Evolutionary conservation across 768 basidiomycete genomes (phyloP).

Genomic region (Phlegmacium glaucopus): DNA sequence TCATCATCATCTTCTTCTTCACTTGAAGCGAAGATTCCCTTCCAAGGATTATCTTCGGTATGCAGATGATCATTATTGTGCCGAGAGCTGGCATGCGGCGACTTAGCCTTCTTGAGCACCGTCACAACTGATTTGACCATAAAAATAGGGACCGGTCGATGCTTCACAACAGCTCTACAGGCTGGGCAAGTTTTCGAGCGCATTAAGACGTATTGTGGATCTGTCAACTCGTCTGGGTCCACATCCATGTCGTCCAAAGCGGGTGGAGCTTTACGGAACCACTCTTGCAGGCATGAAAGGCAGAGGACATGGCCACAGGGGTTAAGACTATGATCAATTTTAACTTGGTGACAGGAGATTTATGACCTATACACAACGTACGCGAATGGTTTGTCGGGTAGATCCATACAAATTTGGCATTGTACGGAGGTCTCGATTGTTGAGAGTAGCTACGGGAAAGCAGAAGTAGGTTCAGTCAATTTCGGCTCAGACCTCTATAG

Average conservation of each 20-base stretch:
- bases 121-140: constrained; percentile 58
- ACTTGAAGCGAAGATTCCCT: constrained; percentile 56
- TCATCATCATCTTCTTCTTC: constrained; percentile 35
- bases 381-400: constrained; percentile 63
- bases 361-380: constrained; percentile 31
- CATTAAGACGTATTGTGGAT: constrained; percentile 45
- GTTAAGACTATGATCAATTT: constrained; percentile 44
- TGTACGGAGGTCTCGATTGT: constrained; percentile 57
- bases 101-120: constrained; percentile 45
- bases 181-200: constrained; percentile 72
- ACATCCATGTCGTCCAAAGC: constrained; percentile 36
- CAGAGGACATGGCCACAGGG: constrained; percentile 84
- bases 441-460: constrained; percentile 40
- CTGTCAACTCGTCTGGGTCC: constrained; percentile 32
- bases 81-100: constrained; percentile 9
- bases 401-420: constrained; percentile 79
- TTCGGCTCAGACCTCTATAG: not conserved
- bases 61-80: constrained; percentile 16
- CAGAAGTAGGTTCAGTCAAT: not conserved
- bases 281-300: constrained; percentile 65
- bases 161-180: constrained; percentile 55
- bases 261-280: constrained; percentile 72
- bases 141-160: constrained; percentile 66
- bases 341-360: not conserved
- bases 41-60: constrained; percentile 61